Percentiles rank a stretch among this genome's conserved stretches.
Conservation (phyloP, 176 grass and related monocot genomes). For the Elaeis guineensis region DNA sequence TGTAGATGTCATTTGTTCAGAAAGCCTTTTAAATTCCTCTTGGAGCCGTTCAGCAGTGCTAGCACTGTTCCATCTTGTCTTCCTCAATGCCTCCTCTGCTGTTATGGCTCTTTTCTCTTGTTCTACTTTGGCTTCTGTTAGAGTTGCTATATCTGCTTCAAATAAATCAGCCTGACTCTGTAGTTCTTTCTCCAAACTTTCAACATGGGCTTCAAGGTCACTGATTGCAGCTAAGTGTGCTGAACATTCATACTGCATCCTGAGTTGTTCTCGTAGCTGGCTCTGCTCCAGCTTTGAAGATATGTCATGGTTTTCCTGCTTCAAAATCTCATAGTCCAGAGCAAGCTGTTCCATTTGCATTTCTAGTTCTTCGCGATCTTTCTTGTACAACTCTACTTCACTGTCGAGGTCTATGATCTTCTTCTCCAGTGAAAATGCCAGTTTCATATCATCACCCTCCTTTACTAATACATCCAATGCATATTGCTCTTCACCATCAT, state of each 20-base stretch:
- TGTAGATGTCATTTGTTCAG: conserved; percentile 66
- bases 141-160: conserved; percentile 57
- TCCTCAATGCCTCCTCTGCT: conserved; percentile 69
- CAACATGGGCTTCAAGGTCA: conserved; percentile 76
- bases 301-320: conserved; percentile 95
- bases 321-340: conserved; percentile 95
- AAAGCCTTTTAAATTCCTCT: conserved; percentile 63
- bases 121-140: conserved; percentile 54
- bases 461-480: conserved; percentile 56
- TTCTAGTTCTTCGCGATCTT: conserved; percentile 80
- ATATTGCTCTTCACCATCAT: conserved; percentile 51
- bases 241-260: conserved; percentile 94
- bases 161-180: conserved; percentile 54
- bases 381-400: conserved; percentile 77
- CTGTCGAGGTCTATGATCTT: conserved; percentile 66
- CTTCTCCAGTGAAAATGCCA: conserved; percentile 44
- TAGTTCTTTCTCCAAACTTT: conserved; percentile 71
- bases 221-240: conserved; percentile 71
- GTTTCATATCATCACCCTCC: conserved; percentile 28
- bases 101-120: conserved; percentile 75
- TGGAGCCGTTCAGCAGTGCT: conserved; percentile 55
- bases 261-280: conserved; percentile 70
- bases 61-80: conserved; percentile 59
- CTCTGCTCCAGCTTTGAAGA: conserved; percentile 80
- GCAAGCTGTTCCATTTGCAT: conserved; percentile 99